Conservation (phyloP, 2,329 filamentous ascomycete species). For the Aspergillus terreus region DNA sequence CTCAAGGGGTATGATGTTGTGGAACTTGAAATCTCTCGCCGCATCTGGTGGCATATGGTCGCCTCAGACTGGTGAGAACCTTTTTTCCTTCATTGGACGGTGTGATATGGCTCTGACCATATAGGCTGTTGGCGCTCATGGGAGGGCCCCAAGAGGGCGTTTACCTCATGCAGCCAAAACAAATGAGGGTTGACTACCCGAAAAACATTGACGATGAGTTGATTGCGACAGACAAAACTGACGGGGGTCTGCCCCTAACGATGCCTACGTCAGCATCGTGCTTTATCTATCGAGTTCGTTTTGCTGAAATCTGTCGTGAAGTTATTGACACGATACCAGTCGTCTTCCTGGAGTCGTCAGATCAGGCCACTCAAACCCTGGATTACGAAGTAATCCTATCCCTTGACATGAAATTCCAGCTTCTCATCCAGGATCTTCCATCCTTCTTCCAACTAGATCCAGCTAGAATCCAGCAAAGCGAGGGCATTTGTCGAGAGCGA, state of each 20-base stretch:
- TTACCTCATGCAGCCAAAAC: constrained; percentile 18
- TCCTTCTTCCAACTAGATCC: constrained; percentile 8
- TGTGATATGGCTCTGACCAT: not conserved
- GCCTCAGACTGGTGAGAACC: constrained; percentile 20
- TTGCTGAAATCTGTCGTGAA: constrained; percentile 4
- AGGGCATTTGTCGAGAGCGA: constrained; percentile 15
- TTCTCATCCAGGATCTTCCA: not conserved
- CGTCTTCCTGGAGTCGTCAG: not conserved
- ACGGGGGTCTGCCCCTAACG: not conserved
- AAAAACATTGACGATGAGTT: constrained; percentile 19
- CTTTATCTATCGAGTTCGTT: constrained; percentile 2
- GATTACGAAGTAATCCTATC: constrained; percentile 1
- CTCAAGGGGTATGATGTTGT: constrained; percentile 16
- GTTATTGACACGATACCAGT: constrained; percentile 5
- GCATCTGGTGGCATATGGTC: constrained; percentile 23
- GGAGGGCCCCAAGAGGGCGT: constrained; percentile 17
- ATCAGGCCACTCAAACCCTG: not conserved
- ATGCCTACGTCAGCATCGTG: not conserved
- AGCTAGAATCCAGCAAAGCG: constrained; percentile 16
- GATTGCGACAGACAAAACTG: constrained; percentile 4
- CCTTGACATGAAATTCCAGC: not conserved
- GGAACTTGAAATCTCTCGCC: constrained; percentile 20
- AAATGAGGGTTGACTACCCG: constrained; percentile 20
- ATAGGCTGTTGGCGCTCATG: constrained; percentile 18
- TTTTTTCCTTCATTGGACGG: not conserved